A percentile compares a stretch with the other conserved stretches of the same genome.
phyloP scores from a whole-genome alignment of 73 alveolate species.

The Uronychia binucleata region DNA sequence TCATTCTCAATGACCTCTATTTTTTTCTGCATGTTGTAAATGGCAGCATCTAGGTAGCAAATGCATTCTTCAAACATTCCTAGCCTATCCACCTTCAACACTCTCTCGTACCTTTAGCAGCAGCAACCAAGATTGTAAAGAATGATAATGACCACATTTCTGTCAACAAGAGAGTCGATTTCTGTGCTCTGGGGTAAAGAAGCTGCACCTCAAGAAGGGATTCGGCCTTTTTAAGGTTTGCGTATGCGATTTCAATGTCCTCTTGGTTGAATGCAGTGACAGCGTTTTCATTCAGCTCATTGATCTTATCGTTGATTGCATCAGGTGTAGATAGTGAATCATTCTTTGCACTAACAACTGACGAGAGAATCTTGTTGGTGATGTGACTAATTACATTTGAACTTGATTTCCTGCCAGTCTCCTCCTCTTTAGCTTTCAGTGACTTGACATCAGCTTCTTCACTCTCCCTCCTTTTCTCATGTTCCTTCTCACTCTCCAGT shows the following conservation, averaged over 20 bases:
- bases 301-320: conserved; percentile 1
- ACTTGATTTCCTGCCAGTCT: too few relatives aligned
- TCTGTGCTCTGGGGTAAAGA: not conserved
- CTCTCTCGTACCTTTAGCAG: conserved; percentile 21
- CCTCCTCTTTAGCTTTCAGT: too few relatives aligned
- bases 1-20: conserved; percentile 2
- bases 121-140: conserved; percentile 39
- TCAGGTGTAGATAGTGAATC: too few relatives aligned
- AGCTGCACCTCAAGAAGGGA: not conserved
- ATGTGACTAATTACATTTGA: too few relatives aligned
- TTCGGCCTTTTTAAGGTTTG: conserved; percentile 21
- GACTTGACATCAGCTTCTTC: too few relatives aligned
- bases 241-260: conserved; percentile 19
- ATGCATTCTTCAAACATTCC: conserved; percentile 42
- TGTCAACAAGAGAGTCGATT: conserved; percentile 9
- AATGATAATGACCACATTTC: conserved; percentile 18
- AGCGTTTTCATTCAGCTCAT: conserved; percentile 21
- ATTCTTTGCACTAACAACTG: too few relatives aligned
- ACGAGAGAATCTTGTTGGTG: too few relatives aligned
- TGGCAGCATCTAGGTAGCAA: conserved; percentile 34
- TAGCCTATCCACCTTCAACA: not conserved
- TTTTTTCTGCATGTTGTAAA: conserved; percentile 1
- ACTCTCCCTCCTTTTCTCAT: too few relatives aligned
- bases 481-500: too few relatives aligned
- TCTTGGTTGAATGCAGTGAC: conserved; percentile 1